Evolutionary conservation across 257 asterid genomes (phyloP), one percentile per base, ranked within the genome.

Genomic region (Cordia subcordata): DNA sequence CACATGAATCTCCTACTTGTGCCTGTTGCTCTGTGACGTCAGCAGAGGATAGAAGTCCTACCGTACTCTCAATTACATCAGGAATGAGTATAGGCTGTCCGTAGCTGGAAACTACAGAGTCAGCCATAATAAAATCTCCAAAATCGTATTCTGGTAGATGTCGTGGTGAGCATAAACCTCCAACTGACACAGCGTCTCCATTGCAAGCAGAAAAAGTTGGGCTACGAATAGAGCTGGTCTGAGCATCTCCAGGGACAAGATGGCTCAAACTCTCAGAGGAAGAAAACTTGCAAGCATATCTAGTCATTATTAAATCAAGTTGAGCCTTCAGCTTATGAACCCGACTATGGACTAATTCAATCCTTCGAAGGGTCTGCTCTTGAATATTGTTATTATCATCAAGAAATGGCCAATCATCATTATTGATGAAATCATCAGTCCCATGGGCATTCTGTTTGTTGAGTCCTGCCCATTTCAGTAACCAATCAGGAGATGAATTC

Each of bases 181-280:
- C 86, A 0, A 71, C 69, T 0, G 84, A 82, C 51, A 67, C 71
- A 5, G 85, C 73, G 37, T 81, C 94, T 27, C 83, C 95, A 27
- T 90, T 79, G 69, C 94, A 82, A 59, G 77, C 81, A 15, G 96
- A 91, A 65, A 80, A 79, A 11, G 83, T 88, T 45, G 96, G 95
- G 78, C 92, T 84, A 45, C 66, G 86, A 44, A 77, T 65, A 63
- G 84, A 82, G 76, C 86, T 79, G 8, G 75, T 84, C 57, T 72
- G 89, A 42, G 62, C 72, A 67, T 90, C 95, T n/a, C 81, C 65
- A 9, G 76, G 81, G 60, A 64, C 71, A 13, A 79, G 86, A 61
- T 85, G 85, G 77, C 77, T 80, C 74, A 87, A 76, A 71, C 88
- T 87, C 82, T 88, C 98, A 6, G 94, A 88, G 46, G 98, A 92